A percentile compares a stretch with the other conserved stretches of the same genome.
Evolutionary conservation across 78 protist species (phyloP).

Genomic region (Thecamonas trahens): DNA sequence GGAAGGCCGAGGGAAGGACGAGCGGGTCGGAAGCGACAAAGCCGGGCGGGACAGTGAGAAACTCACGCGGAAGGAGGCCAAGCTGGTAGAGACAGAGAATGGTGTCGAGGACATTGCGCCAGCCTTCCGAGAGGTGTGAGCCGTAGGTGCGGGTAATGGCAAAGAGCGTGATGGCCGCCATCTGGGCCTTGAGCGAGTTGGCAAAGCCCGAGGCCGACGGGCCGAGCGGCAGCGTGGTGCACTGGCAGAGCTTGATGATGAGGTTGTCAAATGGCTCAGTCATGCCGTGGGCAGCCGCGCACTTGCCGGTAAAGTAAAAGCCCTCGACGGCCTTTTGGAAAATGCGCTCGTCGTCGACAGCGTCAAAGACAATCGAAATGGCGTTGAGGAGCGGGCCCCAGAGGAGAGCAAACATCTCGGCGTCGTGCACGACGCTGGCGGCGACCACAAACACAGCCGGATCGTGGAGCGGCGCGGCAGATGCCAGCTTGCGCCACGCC

Average conservation of each 20-base stretch:
- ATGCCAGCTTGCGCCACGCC: too few relatives aligned
- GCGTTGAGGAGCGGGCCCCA: constrained; percentile 1
- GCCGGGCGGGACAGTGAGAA: too few relatives aligned
- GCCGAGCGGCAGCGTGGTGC: background rate
- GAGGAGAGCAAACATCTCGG: background rate
- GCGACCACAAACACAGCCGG: too few relatives aligned
- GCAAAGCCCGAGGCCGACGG: background rate
- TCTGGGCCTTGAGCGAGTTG: background rate
- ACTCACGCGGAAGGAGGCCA: background rate
- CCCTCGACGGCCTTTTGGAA: background rate
- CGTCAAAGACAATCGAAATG: background rate
- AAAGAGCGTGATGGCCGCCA: constrained; percentile 7
- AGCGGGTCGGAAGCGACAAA: too few relatives aligned
- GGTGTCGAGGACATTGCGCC: constrained; percentile 3
- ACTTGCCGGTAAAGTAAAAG: background rate
- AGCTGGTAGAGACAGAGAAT: background rate
- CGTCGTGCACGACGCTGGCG: background rate
- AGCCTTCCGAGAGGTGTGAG: background rate
- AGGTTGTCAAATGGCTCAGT: constrained; percentile 6
- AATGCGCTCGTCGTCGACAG: background rate
- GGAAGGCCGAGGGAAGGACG: too few relatives aligned
- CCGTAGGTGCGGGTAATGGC: constrained; percentile 7
- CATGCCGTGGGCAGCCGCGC: background rate
- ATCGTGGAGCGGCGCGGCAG: too few relatives aligned
- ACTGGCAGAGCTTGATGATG: constrained; percentile 4